phyloP scores from a whole-genome alignment of 2,329 filamentous ascomycete genomes.

The Ambrosiella beaveri region DNA sequence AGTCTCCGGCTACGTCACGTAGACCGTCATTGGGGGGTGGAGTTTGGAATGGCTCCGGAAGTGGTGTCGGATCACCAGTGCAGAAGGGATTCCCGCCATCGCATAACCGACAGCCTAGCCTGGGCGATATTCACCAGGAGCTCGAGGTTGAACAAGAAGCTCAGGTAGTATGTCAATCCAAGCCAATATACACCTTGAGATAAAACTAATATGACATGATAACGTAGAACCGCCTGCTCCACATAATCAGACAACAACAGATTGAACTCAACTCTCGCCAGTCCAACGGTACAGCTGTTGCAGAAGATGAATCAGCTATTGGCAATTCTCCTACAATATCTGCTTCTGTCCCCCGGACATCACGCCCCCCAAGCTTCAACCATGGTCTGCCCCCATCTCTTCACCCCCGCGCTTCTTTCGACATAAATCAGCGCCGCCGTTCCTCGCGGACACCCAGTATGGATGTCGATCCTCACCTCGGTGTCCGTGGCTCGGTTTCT shows the following conservation, averaged over 20 bases:
- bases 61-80: constrained; percentile 27
- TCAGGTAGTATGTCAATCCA: constrained; percentile 42
- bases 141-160: constrained; percentile 64
- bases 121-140: constrained; percentile 64
- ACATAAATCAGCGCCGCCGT: constrained; percentile 24
- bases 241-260: constrained; percentile 62
- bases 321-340: neutral
- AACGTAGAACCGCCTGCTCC: constrained; percentile 51
- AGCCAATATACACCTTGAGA: neutral
- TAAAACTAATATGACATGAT: neutral
- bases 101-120: constrained; percentile 47
- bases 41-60: neutral
- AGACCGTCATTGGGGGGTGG: constrained; percentile 8
- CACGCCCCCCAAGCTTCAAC: constrained; percentile 19
- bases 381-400: constrained; percentile 32
- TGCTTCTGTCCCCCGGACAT: constrained; percentile 24
- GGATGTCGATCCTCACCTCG: constrained; percentile 17
- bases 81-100: constrained; percentile 24
- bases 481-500: constrained; percentile 13
- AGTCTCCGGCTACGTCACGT: constrained; percentile 17
- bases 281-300: constrained; percentile 18
- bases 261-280: constrained; percentile 48
- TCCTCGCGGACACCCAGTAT: constrained; percentile 37
- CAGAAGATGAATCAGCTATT: constrained; percentile 32
- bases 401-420: constrained; percentile 40